These are phyloP conservation scores for Forsythia suspensa DNA, from an alignment of 257 asterid genomes.

Conservation along the genomic window DNA sequence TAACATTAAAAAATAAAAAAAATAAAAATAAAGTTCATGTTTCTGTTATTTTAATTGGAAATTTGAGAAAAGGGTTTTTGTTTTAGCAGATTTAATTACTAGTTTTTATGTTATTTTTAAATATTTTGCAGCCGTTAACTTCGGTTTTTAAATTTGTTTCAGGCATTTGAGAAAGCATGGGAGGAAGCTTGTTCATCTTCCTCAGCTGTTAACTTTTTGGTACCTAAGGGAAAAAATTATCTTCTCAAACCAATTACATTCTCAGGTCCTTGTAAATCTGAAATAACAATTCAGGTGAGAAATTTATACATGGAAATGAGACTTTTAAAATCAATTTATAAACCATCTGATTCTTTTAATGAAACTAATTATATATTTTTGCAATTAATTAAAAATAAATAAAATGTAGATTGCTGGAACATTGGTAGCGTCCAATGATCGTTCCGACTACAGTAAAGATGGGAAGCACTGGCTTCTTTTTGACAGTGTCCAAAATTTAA, in stretches of 20 bases:
- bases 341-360: background rate
- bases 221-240: conserved; percentile 40
- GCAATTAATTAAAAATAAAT: background rate
- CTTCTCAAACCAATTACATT: conserved; percentile 49
- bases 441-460: conserved; percentile 47
- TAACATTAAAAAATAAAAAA: background rate
- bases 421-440: conserved; percentile 49
- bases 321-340: background rate
- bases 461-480: conserved; percentile 61
- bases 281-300: conserved; percentile 49
- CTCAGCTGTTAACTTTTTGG: conserved; percentile 28
- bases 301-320: background rate
- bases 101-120: background rate
- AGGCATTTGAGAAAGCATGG: conserved; percentile 66
- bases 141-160: conserved; percentile 11
- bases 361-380: background rate
- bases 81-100: background rate
- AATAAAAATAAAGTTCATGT: too few species aligned
- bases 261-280: conserved; percentile 63
- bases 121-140: background rate
- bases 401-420: conserved; percentile 56
- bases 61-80: too few species aligned
- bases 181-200: conserved; percentile 49
- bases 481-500: conserved; percentile 42
- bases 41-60: background rate